phyloP scores from a whole-genome alignment of 768 basidiomycete species.

The Amanita molliuscula region DNA sequence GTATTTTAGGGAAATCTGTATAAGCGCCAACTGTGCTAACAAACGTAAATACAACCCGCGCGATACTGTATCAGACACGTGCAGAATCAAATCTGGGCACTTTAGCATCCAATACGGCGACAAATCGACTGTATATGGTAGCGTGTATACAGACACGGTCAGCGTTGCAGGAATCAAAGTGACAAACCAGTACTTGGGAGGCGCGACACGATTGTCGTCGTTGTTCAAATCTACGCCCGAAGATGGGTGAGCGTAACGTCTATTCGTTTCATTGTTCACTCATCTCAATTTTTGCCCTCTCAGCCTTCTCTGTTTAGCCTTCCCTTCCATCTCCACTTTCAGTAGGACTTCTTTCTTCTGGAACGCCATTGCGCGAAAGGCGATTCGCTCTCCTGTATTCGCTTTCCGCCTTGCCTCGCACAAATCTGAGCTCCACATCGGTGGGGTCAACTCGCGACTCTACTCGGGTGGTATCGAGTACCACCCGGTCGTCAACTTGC shows the following conservation, averaged over 20 bases:
- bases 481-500: constrained; percentile 4
- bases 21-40: not conserved
- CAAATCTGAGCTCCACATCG: constrained; percentile 36
- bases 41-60: not conserved
- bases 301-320: not conserved
- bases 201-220: not conserved
- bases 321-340: not conserved
- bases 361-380: not conserved
- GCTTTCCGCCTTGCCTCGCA: constrained; percentile 27
- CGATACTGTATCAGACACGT: not conserved
- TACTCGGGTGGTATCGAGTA: constrained; percentile 31
- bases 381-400: not conserved
- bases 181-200: not conserved
- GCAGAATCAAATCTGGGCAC: not conserved
- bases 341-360: not conserved
- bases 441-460: constrained; percentile 23
- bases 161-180: not conserved
- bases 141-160: not conserved
- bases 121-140: not conserved
- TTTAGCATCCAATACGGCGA: not conserved
- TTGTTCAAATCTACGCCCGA: not conserved
- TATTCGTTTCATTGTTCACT: not conserved
- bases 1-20: no score
- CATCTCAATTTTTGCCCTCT: not conserved
- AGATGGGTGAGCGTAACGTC: not conserved